Evolutionary conservation across 2,329 filamentous ascomycete species (phyloP).

Genomic region (Stachybotrys chlorohalonatus): DNA sequence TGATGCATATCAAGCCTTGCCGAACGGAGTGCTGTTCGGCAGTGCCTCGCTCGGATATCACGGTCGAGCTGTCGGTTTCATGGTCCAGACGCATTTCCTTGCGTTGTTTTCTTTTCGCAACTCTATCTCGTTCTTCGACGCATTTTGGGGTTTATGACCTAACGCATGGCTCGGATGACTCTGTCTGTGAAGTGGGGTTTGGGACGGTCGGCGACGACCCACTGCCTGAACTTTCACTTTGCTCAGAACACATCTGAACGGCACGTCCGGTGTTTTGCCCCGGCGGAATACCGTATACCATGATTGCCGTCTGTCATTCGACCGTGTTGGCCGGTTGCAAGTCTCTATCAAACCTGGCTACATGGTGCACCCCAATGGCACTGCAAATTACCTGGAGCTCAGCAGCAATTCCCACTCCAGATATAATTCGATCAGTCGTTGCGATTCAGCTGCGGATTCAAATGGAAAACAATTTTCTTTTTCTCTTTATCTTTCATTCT

Average conservation of each 20-base stretch:
- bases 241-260: constrained; percentile 22
- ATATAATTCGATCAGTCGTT: constrained; percentile 17
- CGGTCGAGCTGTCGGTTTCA: constrained; percentile 15
- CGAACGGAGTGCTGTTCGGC: neutral
- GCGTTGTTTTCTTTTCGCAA: constrained; percentile 23
- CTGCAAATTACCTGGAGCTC: neutral
- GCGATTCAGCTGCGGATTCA: constrained; percentile 26
- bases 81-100: constrained; percentile 11
- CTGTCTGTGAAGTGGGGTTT: constrained; percentile 10
- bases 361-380: neutral
- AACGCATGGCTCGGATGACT: constrained; percentile 29
- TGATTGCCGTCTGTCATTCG: neutral
- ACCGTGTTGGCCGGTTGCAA: neutral
- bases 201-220: constrained; percentile 3
- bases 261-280: constrained; percentile 27
- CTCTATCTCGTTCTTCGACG: constrained; percentile 35
- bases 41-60: constrained; percentile 4
- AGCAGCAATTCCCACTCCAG: neutral
- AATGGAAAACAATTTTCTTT: constrained; percentile 3
- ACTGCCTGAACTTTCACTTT: neutral
- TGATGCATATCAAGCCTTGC: neutral
- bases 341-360: neutral
- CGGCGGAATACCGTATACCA: constrained; percentile 6
- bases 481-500: constrained; percentile 18
- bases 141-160: constrained; percentile 24